Conservation (phyloP, 139 green algal genomes). For the Picochlorum costavermella region DNA sequence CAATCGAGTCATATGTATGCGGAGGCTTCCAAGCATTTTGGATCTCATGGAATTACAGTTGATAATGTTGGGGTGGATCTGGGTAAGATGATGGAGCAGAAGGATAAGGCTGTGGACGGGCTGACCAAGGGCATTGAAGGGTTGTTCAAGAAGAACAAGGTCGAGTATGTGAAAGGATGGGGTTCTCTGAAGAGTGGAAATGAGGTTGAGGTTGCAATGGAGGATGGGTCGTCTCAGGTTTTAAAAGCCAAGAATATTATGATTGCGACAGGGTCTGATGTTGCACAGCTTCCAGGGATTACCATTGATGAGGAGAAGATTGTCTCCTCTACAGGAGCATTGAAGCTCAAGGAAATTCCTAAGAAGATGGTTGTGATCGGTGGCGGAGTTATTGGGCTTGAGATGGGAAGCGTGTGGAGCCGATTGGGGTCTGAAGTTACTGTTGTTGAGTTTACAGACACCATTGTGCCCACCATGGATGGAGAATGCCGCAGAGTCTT, state of each 20-base stretch:
- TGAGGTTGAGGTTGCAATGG: slow-evolving; percentile 72
- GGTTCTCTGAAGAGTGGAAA: slow-evolving; percentile 64
- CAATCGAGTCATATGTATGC: slow-evolving; percentile 91
- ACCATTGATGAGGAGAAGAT: slow-evolving; percentile 92
- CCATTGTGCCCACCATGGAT: slow-evolving; percentile 89
- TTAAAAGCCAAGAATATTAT: slow-evolving; percentile 88
- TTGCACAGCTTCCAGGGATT: slow-evolving; percentile 76
- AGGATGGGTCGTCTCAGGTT: slow-evolving; percentile 56
- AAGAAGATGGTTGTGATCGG: slow-evolving; percentile 93
- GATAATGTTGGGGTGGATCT: slow-evolving; percentile 62
- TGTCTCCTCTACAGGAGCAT: slow-evolving; percentile 92
- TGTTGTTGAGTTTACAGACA: slow-evolving; percentile 90
- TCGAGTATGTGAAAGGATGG: slow-evolving; percentile 90
- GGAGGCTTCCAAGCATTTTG: slow-evolving; percentile 78
- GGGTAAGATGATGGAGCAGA: slow-evolving; percentile 88
- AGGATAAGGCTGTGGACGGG: slow-evolving; percentile 75
- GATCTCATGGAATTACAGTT: slow-evolving; percentile 71
- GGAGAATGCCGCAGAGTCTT: slow-evolving; percentile 78
- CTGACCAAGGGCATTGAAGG: slow-evolving; percentile 97
- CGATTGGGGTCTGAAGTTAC: slow-evolving; percentile 88
- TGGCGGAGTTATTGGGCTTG: slow-evolving; percentile 92
- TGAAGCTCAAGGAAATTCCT: slow-evolving; percentile 80
- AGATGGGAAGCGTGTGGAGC: slow-evolving; percentile 94
- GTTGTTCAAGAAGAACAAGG: slow-evolving; percentile 99
- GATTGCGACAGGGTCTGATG: slow-evolving; percentile 91